Percentiles rank a stretch among this genome's conserved stretches.
Conservation (phyloP, 23 red algal genomes). For the Chondrus crispus region DNA sequence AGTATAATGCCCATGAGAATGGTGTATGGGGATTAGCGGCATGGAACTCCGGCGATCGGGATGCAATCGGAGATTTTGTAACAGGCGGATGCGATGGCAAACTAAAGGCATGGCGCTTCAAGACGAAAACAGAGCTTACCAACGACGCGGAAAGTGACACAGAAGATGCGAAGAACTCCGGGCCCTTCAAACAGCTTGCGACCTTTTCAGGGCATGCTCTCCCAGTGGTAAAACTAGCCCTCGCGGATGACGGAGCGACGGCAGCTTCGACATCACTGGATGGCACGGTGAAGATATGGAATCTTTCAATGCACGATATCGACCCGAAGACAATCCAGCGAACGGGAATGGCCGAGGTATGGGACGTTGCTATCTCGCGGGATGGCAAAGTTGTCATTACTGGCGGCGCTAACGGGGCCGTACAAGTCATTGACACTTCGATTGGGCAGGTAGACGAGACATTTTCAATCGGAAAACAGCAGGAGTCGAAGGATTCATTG, state of each 20-base stretch:
- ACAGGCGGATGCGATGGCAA: background rate
- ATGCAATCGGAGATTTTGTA: background rate
- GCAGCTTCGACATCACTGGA: background rate
- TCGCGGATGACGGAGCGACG: background rate
- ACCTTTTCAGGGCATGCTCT: background rate
- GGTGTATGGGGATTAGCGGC: too few species aligned
- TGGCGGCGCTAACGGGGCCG: background rate
- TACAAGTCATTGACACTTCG: constrained; percentile 7
- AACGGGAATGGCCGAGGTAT: background rate
- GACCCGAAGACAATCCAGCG: background rate
- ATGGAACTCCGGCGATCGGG: background rate
- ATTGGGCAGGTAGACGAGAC: background rate
- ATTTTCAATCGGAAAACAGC: background rate
- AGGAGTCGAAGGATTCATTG: background rate
- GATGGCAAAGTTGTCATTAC: constrained; percentile 12
- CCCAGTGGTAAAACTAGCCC: background rate
- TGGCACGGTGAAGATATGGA: constrained; percentile 3
- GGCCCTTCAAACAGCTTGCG: background rate
- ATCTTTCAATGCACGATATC: background rate
- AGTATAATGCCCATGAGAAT: background rate
- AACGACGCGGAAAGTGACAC: background rate
- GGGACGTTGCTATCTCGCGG: background rate
- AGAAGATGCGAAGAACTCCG: background rate
- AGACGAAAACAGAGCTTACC: background rate
- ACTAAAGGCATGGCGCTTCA: background rate